Conservation (phyloP, 768 basidiomycete species). For the Daedalea quercina region DNA sequence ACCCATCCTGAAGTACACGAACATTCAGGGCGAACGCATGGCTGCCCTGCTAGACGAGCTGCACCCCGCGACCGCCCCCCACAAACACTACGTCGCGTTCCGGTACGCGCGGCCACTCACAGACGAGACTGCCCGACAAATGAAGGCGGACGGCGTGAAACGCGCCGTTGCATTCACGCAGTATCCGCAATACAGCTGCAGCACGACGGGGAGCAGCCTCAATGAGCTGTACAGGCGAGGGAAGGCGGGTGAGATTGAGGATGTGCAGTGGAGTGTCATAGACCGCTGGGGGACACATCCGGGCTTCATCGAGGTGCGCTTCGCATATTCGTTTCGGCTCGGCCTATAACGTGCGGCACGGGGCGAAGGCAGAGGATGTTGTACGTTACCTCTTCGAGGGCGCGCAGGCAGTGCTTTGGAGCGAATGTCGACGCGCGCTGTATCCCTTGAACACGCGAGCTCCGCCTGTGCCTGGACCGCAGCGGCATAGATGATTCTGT, state of each 20-base stretch:
- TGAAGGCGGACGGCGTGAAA: constrained; percentile 87
- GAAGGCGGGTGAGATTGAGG: constrained; percentile 52
- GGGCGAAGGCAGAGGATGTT: no score
- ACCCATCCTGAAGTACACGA: constrained; percentile 88
- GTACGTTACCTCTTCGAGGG: no score
- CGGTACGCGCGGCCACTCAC: constrained; percentile 90
- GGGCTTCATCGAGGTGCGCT: constrained; percentile 85
- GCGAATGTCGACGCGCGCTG: no score
- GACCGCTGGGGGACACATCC: constrained; percentile 97
- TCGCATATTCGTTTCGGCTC: no score
- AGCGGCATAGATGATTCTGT: no score
- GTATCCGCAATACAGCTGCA: constrained; percentile 98
- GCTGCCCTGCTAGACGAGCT: constrained; percentile 87
- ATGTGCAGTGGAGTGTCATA: constrained; percentile 93
- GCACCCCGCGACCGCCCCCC: constrained; percentile 88
- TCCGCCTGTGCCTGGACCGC: no score
- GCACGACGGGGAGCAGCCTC: constrained; percentile 94
- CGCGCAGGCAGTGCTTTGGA: no score
- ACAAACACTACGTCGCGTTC: constrained; percentile 95
- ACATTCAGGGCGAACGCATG: constrained; percentile 87
- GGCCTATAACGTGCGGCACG: no score
- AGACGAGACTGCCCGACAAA: constrained; percentile 69
- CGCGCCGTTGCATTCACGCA: constrained; percentile 95
- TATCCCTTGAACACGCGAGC: no score
- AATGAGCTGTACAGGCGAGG: constrained; percentile 82